phyloP scores from a whole-genome alignment of 1,284 basidiomycete genomes.

The Caloboletus inedulis region DNA sequence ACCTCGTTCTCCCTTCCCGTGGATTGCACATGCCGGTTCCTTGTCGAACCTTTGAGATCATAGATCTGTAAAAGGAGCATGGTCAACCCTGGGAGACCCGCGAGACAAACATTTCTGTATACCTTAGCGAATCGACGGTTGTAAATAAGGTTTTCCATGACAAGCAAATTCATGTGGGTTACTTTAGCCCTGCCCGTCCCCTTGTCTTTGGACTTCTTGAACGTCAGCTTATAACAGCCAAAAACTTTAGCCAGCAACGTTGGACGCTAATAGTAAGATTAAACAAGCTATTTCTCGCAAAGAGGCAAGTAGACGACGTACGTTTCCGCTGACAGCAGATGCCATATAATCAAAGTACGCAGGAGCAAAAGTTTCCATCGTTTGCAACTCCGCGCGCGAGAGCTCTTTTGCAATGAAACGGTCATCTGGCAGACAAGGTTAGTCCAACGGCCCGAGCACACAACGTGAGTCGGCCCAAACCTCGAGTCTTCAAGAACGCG shows the following conservation, averaged over 20 bases:
- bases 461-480: constrained; percentile 38
- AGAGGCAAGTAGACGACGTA: constrained; percentile 36
- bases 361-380: constrained; percentile 95
- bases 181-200: constrained; percentile 65
- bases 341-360: constrained; percentile 98
- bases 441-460: neutral
- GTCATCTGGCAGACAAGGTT: constrained; percentile 61
- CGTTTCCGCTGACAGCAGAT: constrained; percentile 75
- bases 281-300: neutral
- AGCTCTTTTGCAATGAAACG: constrained; percentile 98
- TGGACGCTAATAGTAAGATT: constrained; percentile 61
- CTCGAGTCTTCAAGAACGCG: constrained; percentile 93
- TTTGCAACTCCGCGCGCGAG: constrained; percentile 88
- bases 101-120: constrained; percentile 6
- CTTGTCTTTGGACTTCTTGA: constrained; percentile 76
- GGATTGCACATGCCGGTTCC: constrained; percentile 88
- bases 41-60: constrained; percentile 90
- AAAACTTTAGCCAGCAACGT: constrained; percentile 97
- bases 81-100: neutral
- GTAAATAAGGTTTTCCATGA: constrained; percentile 98
- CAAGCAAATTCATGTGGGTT: constrained; percentile 91
- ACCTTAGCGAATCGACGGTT: constrained; percentile 86
- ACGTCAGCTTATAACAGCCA: constrained; percentile 95
- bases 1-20: constrained; percentile 93
- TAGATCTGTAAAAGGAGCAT: constrained; percentile 62